Evolutionary conservation across 2,329 filamentous ascomycete genomes (phyloP).

Genomic region (Aspergillus bombycis): DNA sequence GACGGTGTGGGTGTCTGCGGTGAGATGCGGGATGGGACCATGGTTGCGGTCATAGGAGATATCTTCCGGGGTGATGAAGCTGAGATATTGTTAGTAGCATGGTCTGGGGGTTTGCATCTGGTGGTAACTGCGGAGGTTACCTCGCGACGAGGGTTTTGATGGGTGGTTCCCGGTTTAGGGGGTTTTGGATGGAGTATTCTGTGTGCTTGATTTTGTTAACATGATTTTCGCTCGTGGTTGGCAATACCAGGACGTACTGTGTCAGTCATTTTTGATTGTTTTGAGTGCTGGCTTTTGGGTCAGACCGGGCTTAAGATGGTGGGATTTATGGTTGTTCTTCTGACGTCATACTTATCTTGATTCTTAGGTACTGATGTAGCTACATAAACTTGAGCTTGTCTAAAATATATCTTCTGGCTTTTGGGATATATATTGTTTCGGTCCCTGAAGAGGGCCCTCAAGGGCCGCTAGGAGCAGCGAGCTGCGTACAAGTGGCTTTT

Average conservation of each 20-base stretch:
- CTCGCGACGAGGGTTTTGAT: constrained; percentile 32
- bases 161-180: constrained; percentile 37
- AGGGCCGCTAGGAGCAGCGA: too few species aligned
- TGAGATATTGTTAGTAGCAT: constrained; percentile 23
- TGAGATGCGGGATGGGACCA: constrained; percentile 55
- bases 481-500: too few species aligned
- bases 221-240: background rate
- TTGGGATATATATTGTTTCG: too few species aligned
- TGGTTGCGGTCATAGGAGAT: constrained; percentile 63
- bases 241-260: background rate
- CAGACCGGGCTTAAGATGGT: background rate
- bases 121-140: constrained; percentile 16
- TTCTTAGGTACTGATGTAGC: too few species aligned
- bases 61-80: constrained; percentile 57
- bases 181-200: constrained; percentile 30
- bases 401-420: background rate
- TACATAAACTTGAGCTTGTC: too few species aligned
- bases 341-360: background rate
- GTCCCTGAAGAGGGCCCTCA: too few species aligned
- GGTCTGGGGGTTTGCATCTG: background rate
- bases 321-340: background rate
- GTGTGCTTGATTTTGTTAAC: constrained; percentile 7
- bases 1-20: constrained; percentile 46
- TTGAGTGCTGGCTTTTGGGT: too few species aligned
- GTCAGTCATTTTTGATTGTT: background rate